Percentiles rank a stretch among this genome's conserved stretches.
Evolutionary conservation across 2,329 filamentous ascomycete genomes (phyloP).

Genomic region (Metarhizium anisopliae): DNA sequence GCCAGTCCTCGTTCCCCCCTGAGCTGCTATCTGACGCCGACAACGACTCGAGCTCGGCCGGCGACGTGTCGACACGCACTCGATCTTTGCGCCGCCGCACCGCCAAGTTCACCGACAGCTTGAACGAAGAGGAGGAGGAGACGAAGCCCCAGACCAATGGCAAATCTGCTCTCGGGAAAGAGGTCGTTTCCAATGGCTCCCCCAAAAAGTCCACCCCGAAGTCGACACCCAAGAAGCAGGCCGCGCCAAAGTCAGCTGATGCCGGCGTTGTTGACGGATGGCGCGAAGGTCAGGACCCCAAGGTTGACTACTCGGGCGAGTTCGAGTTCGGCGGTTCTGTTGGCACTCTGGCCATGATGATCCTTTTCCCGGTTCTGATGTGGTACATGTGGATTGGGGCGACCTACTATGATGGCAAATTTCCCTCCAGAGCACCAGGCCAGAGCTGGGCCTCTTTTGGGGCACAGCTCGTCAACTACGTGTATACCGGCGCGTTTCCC

Average conservation of each 20-base stretch:
- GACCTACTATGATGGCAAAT: conserved; percentile 79
- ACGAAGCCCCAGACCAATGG: conserved; percentile 22
- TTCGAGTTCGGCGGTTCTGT: conserved; percentile 81
- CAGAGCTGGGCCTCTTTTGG: conserved; percentile 65
- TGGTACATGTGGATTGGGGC: conserved; percentile 99
- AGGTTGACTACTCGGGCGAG: conserved; percentile 52
- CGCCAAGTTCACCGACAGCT: conserved; percentile 40
- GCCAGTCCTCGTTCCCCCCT: conserved; percentile 38
- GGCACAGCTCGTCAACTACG: conserved; percentile 58
- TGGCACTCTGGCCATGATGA: conserved; percentile 81
- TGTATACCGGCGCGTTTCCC: conserved; percentile 80
- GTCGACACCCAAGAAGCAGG: conserved; percentile 1
- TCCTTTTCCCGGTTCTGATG: conserved; percentile 89
- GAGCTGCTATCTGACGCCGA: conserved; percentile 37
- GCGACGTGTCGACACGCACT: conserved; percentile 29
- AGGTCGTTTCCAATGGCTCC: conserved; percentile 14
- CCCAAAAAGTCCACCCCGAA: conserved; percentile 9
- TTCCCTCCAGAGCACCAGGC: conserved; percentile 58
- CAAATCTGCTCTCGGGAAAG: conserved; percentile 16
- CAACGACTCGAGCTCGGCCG: conserved; percentile 38
- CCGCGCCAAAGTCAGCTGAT: conserved; percentile 10
- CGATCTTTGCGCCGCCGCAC: conserved; percentile 35
- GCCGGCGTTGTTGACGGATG: conserved; percentile 41
- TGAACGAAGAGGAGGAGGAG: conserved; percentile 30
- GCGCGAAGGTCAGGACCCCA: conserved; percentile 50